Evolutionary conservation across 2,329 filamentous ascomycete genomes (phyloP).

Genomic region (Coleophoma cylindrospora): DNA sequence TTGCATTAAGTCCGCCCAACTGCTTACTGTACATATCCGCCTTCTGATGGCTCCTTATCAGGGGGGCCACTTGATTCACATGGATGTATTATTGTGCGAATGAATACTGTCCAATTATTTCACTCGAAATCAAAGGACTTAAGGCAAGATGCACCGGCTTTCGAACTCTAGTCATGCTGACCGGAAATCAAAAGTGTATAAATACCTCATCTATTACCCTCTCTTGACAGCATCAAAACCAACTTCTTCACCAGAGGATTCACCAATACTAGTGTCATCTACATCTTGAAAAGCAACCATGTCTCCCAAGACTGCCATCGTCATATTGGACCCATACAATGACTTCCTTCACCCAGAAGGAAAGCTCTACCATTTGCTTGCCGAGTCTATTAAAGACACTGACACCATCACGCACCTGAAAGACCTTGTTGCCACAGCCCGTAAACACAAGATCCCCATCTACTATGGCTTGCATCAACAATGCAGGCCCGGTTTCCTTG

Average conservation of each 20-base stretch:
- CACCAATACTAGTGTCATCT: neutral
- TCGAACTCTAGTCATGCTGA: too few relatives aligned
- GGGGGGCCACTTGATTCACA: too few relatives aligned
- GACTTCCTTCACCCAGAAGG: slow-evolving; percentile 21
- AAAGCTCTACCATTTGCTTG: slow-evolving; percentile 19
- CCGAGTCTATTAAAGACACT: slow-evolving; percentile 22
- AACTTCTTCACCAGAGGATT: neutral
- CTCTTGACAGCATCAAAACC: too few relatives aligned
- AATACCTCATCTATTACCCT: too few relatives aligned
- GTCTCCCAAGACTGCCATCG: slow-evolving; percentile 13
- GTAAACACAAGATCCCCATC: slow-evolving; percentile 22
- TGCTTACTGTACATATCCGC: too few relatives aligned
- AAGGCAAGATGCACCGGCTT: too few relatives aligned
- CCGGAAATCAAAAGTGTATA: too few relatives aligned
- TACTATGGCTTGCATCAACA: slow-evolving; percentile 31
- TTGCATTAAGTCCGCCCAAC: too few relatives aligned
- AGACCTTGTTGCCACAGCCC: slow-evolving; percentile 18
- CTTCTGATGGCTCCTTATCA: too few relatives aligned
- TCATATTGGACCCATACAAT: slow-evolving; percentile 23
- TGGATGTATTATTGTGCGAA: too few relatives aligned
- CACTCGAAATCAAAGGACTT: too few relatives aligned
- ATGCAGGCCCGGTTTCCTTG: slow-evolving; percentile 14
- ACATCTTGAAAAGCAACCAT: neutral
- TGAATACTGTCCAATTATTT: too few relatives aligned
- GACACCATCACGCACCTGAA: slow-evolving; percentile 21